Conservation (phyloP, 129 eudicot genomes). For the Flaveria robusta region DNA sequence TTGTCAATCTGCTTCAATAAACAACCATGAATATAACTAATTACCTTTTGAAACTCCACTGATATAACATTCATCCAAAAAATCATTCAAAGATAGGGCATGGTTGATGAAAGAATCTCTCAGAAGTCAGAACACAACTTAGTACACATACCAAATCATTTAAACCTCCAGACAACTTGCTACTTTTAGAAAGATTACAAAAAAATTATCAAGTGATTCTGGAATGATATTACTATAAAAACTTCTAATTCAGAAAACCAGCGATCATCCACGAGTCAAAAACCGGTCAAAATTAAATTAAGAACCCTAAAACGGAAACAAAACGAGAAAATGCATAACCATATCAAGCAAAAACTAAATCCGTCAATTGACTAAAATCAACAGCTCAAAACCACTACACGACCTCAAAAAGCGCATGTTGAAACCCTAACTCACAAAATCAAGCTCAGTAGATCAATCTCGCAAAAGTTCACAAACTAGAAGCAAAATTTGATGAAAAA, state of each 20-base stretch:
- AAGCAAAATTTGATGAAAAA: background rate
- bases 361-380: slow-evolving; percentile 30
- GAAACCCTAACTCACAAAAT: slow-evolving; percentile 16
- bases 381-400: slow-evolving; percentile 18
- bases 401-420: slow-evolving; percentile 21
- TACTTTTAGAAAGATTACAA: too few relatives aligned
- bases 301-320: too few relatives aligned
- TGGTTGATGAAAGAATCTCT: background rate
- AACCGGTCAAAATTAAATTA: too few relatives aligned
- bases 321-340: slow-evolving; percentile 21
- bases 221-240: background rate
- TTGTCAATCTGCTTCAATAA: slow-evolving; percentile 31
- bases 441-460: too few relatives aligned
- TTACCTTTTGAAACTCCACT: background rate
- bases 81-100: too few relatives aligned
- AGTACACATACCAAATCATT: background rate
- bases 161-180: too few relatives aligned
- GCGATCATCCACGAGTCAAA: too few relatives aligned
- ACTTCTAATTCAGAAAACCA: slow-evolving; percentile 4
- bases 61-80: too few relatives aligned
- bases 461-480: background rate
- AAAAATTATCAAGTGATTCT: too few relatives aligned
- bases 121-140: background rate
- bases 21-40: background rate
- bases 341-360: slow-evolving; percentile 24